Evolutionary conservation across 2,329 filamentous ascomycete genomes (phyloP), one percentile per base, ranked within the genome.

Genomic region (Aspergillus costaricaensis): DNA sequence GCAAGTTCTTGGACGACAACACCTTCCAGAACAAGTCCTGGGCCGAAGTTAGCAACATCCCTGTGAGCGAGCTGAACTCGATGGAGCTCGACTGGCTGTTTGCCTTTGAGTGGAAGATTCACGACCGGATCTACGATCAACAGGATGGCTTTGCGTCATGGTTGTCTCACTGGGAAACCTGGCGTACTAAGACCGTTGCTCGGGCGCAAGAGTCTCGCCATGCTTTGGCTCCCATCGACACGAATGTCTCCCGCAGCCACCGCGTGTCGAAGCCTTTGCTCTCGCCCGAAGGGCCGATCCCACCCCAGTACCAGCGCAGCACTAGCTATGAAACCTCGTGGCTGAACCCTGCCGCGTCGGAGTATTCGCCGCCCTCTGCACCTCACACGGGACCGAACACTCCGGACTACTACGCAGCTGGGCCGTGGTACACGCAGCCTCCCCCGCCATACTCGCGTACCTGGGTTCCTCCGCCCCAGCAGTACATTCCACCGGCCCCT

Each of bases 11-110:
- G 67, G 93, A 97, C 72, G 93, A 96, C 82, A 96, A 96, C 79
- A 97, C 93, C 5, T 97, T 97, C 79, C 93, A 96, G 83, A 97
- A 96, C 80, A 90, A 91, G 58, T 96, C 93, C 1, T 97, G 93
- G 93, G 91, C 93, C 5, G 93, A 97, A 73, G 93, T 97, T 55
- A 96, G 92, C 77, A 91, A 91, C 63, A 96, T 97, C 67, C 83
- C 88, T 32, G 92, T 96, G 19, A 79, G 85, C 2, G 92, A 96
- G 72, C 83, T 97, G 67, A 96, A 96, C 79, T 82, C 84, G 62
- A 85, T 96, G 75, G 93, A 97, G 81, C 86, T 89, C 70, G 90
- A 96, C 69, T 97, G 93, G 93, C 84, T 97, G 43, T 83, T 86
- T 58, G 88, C 88, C 44, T 95, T 96, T 74, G 83, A 87, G 68